Percentiles rank a stretch among this genome's conserved stretches.
phyloP scores from a whole-genome alignment of 2,329 filamentous ascomycete genomes.

The Fusarium dlaminii region DNA sequence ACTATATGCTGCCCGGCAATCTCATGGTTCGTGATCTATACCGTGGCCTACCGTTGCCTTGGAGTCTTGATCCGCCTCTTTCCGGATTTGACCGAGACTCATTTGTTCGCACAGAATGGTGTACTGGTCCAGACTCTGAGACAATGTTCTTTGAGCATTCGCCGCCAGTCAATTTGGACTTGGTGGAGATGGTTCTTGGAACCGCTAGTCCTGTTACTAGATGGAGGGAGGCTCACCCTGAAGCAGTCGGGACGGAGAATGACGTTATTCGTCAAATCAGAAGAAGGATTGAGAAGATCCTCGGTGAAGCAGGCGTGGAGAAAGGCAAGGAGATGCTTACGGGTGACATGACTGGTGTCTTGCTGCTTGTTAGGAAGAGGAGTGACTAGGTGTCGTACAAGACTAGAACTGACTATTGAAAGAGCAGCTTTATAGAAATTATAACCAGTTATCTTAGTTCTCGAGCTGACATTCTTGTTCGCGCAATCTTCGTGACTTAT shows the following conservation, averaged over 20 bases:
- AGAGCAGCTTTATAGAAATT: accelerated
- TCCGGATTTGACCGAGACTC: neutral
- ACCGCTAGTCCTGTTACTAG: neutral
- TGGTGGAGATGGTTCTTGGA: neutral
- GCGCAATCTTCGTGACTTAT: neutral
- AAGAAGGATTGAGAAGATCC: neutral
- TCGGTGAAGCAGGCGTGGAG: neutral
- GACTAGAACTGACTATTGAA: too few relatives aligned
- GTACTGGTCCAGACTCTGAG: neutral
- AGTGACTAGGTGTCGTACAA: neutral
- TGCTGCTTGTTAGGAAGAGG: neutral
- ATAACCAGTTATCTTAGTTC: neutral
- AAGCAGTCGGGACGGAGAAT: neutral
- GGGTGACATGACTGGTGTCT: neutral
- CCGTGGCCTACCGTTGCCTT: neutral
- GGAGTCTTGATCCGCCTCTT: neutral
- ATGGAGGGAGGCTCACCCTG: neutral
- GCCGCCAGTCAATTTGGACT: neutral
- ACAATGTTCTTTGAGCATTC: neutral
- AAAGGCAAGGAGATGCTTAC: neutral
- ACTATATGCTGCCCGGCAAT: neutral
- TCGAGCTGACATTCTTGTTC: neutral
- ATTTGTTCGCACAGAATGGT: neutral
- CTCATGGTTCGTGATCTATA: neutral
- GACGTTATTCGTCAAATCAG: neutral